Conservation (phyloP, 2,329 filamentous ascomycete genomes). For the Capronia coronata region DNA sequence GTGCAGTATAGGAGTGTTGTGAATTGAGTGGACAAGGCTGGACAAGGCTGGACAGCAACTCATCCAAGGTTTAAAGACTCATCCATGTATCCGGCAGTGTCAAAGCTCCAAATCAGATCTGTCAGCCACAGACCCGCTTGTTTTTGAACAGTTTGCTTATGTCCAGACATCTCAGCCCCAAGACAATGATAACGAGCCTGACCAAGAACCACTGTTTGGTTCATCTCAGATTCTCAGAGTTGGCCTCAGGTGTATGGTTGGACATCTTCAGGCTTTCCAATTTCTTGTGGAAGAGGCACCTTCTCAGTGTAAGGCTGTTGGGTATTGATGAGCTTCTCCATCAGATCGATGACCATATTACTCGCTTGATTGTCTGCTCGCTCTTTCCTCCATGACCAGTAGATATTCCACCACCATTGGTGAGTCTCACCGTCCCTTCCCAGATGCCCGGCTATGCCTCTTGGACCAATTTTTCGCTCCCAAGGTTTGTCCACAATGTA, state of each 20-base stretch:
- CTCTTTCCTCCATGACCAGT: slow-evolving; percentile 35
- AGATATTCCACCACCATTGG: slow-evolving; percentile 49
- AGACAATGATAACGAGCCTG: no score
- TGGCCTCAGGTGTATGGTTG: slow-evolving; percentile 2
- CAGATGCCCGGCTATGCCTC: slow-evolving; percentile 44
- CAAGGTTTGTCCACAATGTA: slow-evolving; percentile 54
- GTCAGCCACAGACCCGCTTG: no score
- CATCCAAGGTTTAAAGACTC: not conserved
- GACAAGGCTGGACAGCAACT: not conserved
- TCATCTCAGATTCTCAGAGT: no score
- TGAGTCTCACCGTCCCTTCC: slow-evolving; percentile 49
- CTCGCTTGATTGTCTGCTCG: slow-evolving; percentile 12
- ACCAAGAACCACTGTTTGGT: no score
- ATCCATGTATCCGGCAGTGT: no score
- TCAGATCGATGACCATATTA: slow-evolving; percentile 4
- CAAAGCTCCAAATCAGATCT: no score
- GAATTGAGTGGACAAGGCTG: not conserved
- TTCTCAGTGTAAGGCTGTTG: slow-evolving; percentile 19
- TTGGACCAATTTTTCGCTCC: slow-evolving; percentile 38
- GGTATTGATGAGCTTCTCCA: slow-evolving; percentile 18
- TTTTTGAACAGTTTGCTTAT: no score
- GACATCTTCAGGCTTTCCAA: slow-evolving; percentile 24
- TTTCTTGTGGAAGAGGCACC: slow-evolving; percentile 17
- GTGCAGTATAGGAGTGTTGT: not conserved
- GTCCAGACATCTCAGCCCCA: no score